Base-by-base conservation (phyloP, 768 basidiomycete species). In the Suillus sp. region DNA sequence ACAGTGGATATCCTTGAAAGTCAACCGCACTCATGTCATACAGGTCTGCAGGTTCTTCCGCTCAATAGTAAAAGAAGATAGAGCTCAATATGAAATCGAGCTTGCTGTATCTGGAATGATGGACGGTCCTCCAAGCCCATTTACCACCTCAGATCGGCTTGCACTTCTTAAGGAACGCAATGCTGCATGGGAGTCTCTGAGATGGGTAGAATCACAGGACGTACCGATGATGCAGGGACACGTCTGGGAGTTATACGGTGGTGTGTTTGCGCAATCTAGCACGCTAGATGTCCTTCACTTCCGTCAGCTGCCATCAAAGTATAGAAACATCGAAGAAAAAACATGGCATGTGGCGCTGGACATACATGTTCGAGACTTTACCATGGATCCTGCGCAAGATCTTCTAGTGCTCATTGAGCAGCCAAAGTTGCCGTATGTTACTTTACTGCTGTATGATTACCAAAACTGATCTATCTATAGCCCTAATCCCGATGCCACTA, bases 381-480 rank as follows among this genome's bases (percentile, higher is more conserved):
- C 78, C 8, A 81, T 91, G 78, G 89, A 91, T 69, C 85, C 87
- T 20, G 80, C 84, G 27, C 88, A 89, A 68, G 84, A 90, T 70
- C 78, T 91, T 37, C 77, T 90, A 10, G 79, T 89, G 9, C 65
- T 84, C 20, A 72, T 87, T 7, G 80, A 83, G 66, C 71, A 67
- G 32, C 78, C 78, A 25, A 61, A 65, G 34, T 51, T 57, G 61
- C 74, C 67, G 82, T 82, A 66, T 67, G 77, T 69, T 37, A 20
- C 40, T 30, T 66, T 40, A 25, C 51, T 47, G 54, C 43, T 54
- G 61, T 67, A 35, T 40, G 6, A 25, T 20, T n/a, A 6, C 50
- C 59, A 42, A 58, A 34, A 63, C 20, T 35, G 42, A 10, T 34
- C 25, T 0, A 34, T 34, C n/a, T 37, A 45, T 18, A 38, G 66